Percentiles rank a stretch among this genome's conserved stretches.
These are phyloP conservation scores for Puya raimondii DNA, from an alignment of 176 grass and related monocot species.

Conservation along the genomic window DNA sequence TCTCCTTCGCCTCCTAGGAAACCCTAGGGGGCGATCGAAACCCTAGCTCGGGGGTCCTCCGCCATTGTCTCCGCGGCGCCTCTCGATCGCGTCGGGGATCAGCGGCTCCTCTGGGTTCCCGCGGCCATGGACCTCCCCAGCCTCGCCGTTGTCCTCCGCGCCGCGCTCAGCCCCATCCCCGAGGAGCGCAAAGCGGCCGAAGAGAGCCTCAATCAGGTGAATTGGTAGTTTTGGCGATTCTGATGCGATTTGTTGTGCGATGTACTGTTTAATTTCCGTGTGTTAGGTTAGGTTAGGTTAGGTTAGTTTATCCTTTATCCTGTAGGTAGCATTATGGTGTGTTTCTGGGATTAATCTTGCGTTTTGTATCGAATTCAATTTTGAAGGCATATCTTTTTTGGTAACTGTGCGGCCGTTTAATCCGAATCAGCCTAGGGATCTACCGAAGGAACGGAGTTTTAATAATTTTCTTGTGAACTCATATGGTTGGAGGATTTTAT, in stretches of 20 bases:
- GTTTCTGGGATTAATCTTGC: background rate
- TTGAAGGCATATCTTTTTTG: too few species aligned
- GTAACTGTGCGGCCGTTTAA: too few species aligned
- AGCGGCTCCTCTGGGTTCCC: background rate
- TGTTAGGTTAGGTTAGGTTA: background rate
- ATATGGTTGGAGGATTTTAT: too few species aligned
- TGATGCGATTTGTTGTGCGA: background rate
- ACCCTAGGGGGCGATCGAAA: conserved; percentile 19
- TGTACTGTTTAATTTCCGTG: conserved; percentile 25
- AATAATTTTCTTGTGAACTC: too few species aligned
- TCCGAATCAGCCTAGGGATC: too few species aligned
- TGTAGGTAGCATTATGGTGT: too few species aligned
- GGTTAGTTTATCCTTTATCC: background rate
- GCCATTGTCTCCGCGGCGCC: background rate
- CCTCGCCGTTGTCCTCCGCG: conserved; percentile 69
- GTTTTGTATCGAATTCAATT: too few species aligned
- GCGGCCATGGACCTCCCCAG: conserved; percentile 71
- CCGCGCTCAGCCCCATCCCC: conserved; percentile 70
- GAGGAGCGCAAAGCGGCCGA: conserved; percentile 86
- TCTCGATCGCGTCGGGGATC: conserved; percentile 2
- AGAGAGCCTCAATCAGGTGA: conserved; percentile 87
- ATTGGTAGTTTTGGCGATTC: background rate
- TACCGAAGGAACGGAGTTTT: too few species aligned
- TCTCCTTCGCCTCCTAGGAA: conserved; percentile 22
- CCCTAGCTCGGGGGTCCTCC: conserved; percentile 11